Conservation (phyloP, 768 basidiomycete genomes). For the Pluteus cervinus region DNA sequence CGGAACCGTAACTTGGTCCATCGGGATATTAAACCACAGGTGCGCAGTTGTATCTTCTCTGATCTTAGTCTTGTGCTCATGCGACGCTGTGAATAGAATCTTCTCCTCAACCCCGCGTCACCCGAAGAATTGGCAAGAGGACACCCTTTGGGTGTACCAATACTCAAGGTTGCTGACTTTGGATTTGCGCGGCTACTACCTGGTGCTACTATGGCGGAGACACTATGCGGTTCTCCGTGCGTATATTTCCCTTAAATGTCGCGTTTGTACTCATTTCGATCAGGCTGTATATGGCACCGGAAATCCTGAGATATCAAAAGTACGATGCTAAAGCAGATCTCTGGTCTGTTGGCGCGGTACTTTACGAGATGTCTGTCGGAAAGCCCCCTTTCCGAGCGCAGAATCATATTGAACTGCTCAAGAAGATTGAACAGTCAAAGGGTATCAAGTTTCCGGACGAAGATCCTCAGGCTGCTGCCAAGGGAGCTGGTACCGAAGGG, state of each 20-base stretch:
- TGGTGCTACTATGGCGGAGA: conserved; percentile 93
- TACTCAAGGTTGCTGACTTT: conserved; percentile 97
- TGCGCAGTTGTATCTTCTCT: conserved; percentile 12
- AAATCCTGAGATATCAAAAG: conserved; percentile 94
- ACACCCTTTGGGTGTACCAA: conserved; percentile 87
- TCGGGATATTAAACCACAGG: conserved; percentile 96
- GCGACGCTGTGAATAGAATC: conserved; percentile 48
- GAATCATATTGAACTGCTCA: conserved; percentile 93
- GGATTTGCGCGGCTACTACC: conserved; percentile 94
- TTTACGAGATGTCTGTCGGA: conserved; percentile 94
- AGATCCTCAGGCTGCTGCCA: conserved; percentile 43
- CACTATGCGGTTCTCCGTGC: conserved; percentile 94
- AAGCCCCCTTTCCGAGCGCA: conserved; percentile 91
- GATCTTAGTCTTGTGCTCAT: neutral
- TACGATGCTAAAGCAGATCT: conserved; percentile 98
- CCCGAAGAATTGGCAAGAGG: conserved; percentile 77
- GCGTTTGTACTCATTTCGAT: conserved; percentile 2
- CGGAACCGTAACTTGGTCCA: conserved; percentile 88
- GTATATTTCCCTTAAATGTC: conserved; percentile 22
- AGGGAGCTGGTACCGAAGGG: conserved; percentile 46
- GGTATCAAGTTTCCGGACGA: conserved; percentile 95
- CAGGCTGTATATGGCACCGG: conserved; percentile 98
- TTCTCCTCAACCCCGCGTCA: conserved; percentile 80
- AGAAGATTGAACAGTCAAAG: conserved; percentile 88
- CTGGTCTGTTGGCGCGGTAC: conserved; percentile 96